Evolutionary conservation across 129 eudicot species (phyloP), one percentile per base, ranked within the genome.

Genomic region (Tagetes patula): DNA sequence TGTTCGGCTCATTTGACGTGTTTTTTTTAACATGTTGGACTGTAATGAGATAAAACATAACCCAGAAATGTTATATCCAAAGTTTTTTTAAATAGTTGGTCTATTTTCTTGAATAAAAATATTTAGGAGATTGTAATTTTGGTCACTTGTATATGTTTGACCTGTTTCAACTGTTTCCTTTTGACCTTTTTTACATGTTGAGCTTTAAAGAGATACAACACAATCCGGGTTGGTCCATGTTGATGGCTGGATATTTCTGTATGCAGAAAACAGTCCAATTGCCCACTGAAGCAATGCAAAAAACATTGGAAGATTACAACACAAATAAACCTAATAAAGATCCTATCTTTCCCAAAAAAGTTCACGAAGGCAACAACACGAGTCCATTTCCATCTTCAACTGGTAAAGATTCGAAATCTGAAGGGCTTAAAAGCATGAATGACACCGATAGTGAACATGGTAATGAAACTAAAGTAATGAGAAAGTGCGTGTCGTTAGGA

Each of bases 271-370:
- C 91, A 1, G 86, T 69, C 30, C 91, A 80, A 47, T 72, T 84
- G 71, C 84, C 96, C 59, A 66, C 87, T 34, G 97, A 90, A 82
- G 71, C 86, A 80, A 84, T 90, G 99, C 83, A 86, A 46, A 94
- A 94, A 84, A 79, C 81, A 27, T 62, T 84, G 79, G 94, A 88
- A 82, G 88, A 84, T 83, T 59, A 80, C 69, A 71, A 83, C 64
- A 65, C 46, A 61, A 68, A 71, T 48, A 84, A 74, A 74, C 69
- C 81, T 2, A 20, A 27, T 52, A 79, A 66, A 50, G 73, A 71
- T 42, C 73, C 60, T 3, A 47, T 60, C 39, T 63, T 55, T 54
- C 61, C 65, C 43, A 55, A 68, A 14, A 71, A 76, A 36, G 48
- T 73, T 76, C 20, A 42, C 40, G 72, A 77, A 12, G 85, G 68